Evolutionary conservation across 306 rosid species (phyloP).

Genomic region (Casuarina equisetifolia): DNA sequence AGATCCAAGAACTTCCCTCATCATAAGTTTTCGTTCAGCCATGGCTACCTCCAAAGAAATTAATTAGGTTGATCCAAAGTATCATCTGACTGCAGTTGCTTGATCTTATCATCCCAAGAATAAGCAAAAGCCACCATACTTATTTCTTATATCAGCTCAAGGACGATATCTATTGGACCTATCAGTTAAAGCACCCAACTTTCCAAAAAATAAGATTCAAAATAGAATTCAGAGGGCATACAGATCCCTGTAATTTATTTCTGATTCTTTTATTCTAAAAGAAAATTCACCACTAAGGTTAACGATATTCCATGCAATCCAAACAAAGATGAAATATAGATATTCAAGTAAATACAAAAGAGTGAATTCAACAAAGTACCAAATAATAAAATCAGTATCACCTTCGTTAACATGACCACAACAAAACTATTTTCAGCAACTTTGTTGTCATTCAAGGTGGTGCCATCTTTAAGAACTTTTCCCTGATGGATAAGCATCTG

Average conservation of each 20-base stretch:
- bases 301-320: background rate
- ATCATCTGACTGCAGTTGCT: too few species aligned
- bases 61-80: too few species aligned
- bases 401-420: constrained; percentile 91
- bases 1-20: too few species aligned
- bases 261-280: background rate
- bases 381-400: constrained; percentile 18
- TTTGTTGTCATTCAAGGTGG: constrained; percentile 77
- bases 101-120: too few species aligned
- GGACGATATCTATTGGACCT: too few species aligned
- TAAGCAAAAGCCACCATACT: too few species aligned
- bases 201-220: too few species aligned
- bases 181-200: too few species aligned
- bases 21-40: too few species aligned
- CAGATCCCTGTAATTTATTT: background rate
- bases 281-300: background rate
- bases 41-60: too few species aligned
- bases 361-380: background rate
- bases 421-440: constrained; percentile 84
- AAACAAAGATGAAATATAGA: too few species aligned
- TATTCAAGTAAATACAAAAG: background rate
- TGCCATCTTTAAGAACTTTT: constrained; percentile 77
- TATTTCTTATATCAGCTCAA: too few species aligned
- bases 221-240: background rate
- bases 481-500: constrained; percentile 96